These are phyloP conservation scores for Kentomonas sorsogonicus DNA, from an alignment of 208 protist species.

Conservation along the genomic window DNA sequence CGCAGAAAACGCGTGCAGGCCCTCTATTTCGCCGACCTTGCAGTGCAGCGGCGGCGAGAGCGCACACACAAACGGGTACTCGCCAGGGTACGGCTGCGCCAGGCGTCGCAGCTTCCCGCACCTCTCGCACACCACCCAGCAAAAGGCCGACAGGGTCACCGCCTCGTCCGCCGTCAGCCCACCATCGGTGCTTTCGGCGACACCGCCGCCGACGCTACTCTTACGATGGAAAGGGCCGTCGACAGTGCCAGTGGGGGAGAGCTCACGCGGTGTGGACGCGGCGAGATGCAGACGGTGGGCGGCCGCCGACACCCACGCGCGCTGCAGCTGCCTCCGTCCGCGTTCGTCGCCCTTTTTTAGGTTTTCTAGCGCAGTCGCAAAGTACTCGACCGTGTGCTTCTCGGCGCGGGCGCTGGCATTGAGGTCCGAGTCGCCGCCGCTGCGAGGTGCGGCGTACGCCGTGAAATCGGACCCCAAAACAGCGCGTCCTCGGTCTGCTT, in stretches of 20 bases:
- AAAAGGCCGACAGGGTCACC: constrained; percentile 56
- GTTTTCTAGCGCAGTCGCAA: not conserved
- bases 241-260: no score
- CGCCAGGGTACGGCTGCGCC: constrained; percentile 81
- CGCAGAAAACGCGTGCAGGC: constrained; percentile 24
- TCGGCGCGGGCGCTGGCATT: no score
- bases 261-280: no score
- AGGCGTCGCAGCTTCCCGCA: constrained; percentile 79
- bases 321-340: constrained; percentile 14
- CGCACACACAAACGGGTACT: constrained; percentile 72
- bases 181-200: not conserved
- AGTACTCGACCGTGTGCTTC: not conserved
- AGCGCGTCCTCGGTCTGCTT: no score
- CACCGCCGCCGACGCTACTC: not conserved
- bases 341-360: constrained; percentile 2
- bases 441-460: no score
- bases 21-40: constrained; percentile 48
- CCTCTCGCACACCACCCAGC: constrained; percentile 68
- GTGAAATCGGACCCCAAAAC: no score
- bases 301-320: constrained; percentile 29
- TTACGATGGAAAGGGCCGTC: no score
- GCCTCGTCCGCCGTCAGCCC: not conserved
- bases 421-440: no score
- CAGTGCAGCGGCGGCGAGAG: constrained; percentile 41
- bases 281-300: constrained; percentile 29